Conservation (phyloP, 148 eudicot species). For the Chenopodium suecicum region DNA sequence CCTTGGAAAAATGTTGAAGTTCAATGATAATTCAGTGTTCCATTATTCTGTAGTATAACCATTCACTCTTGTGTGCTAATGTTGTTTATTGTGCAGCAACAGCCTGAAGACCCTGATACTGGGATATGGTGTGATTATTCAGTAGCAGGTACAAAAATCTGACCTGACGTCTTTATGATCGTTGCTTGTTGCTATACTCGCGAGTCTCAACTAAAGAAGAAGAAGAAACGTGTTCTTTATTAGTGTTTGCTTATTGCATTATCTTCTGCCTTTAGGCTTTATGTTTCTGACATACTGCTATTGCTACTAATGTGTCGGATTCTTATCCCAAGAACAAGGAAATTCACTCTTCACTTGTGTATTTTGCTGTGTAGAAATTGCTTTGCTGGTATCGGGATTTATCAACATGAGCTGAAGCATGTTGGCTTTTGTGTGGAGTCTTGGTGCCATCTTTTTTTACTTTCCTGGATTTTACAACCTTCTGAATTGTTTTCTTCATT, state of each 20-base stretch:
- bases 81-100: slow-evolving; percentile 29
- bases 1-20: not conserved
- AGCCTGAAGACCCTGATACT: slow-evolving; percentile 34
- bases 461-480: slow-evolving; percentile 2
- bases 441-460: slow-evolving; percentile 13
- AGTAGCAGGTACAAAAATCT: slow-evolving; percentile 20
- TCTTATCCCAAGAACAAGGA: slow-evolving; percentile 23
- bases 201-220: not conserved
- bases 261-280: not conserved
- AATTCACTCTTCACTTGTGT: slow-evolving; percentile 20
- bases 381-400: slow-evolving; percentile 17
- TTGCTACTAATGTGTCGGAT: slow-evolving; percentile 19
- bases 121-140: slow-evolving; percentile 18
- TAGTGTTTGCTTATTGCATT: too few relatives aligned
- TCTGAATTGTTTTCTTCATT: slow-evolving; percentile 15
- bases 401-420: slow-evolving; percentile 21
- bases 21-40: not conserved
- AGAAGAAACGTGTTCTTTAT: not conserved
- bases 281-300: slow-evolving; percentile 5
- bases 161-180: not conserved
- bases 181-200: not conserved
- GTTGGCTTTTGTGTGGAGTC: not conserved
- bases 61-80: slow-evolving; percentile 10
- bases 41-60: not conserved
- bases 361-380: slow-evolving; percentile 21